Base-by-base conservation (phyloP, 352 stramenopile genomes). In the Phytophthora idaei region DNA sequence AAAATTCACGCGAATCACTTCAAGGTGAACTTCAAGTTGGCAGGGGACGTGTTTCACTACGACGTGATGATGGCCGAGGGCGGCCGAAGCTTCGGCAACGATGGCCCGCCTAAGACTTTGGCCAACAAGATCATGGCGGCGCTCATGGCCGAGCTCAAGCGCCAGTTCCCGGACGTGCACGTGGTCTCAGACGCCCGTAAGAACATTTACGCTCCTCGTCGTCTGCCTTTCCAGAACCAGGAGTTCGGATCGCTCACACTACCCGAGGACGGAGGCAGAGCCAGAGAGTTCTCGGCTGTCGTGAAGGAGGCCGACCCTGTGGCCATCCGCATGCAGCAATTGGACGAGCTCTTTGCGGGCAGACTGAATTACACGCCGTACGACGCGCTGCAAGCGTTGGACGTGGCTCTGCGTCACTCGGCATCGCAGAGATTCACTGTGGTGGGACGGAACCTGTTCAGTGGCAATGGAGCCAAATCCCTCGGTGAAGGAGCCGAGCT, bases 291-390 rank as follows among this genome's bases (percentile, higher is more conserved):
- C 61, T 72, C 78, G 5, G 80, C 73, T 0, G 41, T 79, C 0
- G 79, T 93, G 9, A 90, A 88, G 57, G 80, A 73, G 28, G 73
- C 81, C 0, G 68, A 86, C 51, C 80, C 83, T 4, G 77, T 86
- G 9, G 83, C 81, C 2, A 76, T 93, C 27, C 81, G 82, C 57
- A 81, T 90, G 69, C 60, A 89, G 29, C 81, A 90, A 61, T 60
- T 93, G 53, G 64, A 77, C 1, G 66, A 83, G 31, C 64, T 93
- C 1, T 90, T 87, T 37, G 59, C 62, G 0, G 83, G 83, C 0
- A 51, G 74, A 0, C 59, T 91, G 2, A 93, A 90, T 63, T 92
- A 92, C 66, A 93, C 80, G 53, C 85, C 85, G 9, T 78, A 91
- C 45, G 83, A 92, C 55, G 80, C 80, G 4, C 57, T 93, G n/a